Evolutionary conservation across 2,329 filamentous ascomycete species (phyloP), one percentile per base, ranked within the genome.

Genomic region (Paracamarosporium sp.): DNA sequence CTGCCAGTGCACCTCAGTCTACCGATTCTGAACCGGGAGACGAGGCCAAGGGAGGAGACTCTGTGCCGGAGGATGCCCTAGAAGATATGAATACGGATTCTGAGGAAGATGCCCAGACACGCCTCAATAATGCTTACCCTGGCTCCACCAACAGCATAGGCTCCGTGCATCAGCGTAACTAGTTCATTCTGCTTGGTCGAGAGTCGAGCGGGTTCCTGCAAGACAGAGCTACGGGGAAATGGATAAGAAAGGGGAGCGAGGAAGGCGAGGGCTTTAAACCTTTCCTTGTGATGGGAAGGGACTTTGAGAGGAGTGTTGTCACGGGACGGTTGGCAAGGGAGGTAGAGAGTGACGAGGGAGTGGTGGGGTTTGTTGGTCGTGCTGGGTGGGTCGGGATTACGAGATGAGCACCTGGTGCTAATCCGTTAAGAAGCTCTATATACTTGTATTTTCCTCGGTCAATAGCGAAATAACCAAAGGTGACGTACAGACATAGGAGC

Each of bases 81-180:
- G 38, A 68, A 41, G 65, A 70, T 12, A 55, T 68, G 2, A 79
- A 85, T 55, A 82, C 87, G 57, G 80, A 83, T 36, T 33, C 51
- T 1, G 59, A 62, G 15, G 57, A 63, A 62, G 74, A 83, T 13
- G 55, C 59, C 1, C 47, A 48, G 36, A 80, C 89, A 24, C 83
- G 86, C 7, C 70, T 71, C 2, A 85, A 82, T 5, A 91, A 91
- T 64, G 87, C 88, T 4, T 91, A 91, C 65, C 76, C 83, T 0
- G 88, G 89, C 5, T 86, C 89, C 0, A 79, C 67, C 1, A 91
- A 91, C 65, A 84, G 81, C 2, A 87, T 91, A 38, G 86, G 84
- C 5, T 90, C 88, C 35, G 78, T 91, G 4, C 84, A 91, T 64
- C 88, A 91, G 70, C 82, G 88, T 5, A 80, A 81, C 40, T 91